Evolutionary conservation across 176 grass and related monocot species (phyloP), one percentile per base, ranked within the genome.

Genomic region (Metroxylon sagu): DNA sequence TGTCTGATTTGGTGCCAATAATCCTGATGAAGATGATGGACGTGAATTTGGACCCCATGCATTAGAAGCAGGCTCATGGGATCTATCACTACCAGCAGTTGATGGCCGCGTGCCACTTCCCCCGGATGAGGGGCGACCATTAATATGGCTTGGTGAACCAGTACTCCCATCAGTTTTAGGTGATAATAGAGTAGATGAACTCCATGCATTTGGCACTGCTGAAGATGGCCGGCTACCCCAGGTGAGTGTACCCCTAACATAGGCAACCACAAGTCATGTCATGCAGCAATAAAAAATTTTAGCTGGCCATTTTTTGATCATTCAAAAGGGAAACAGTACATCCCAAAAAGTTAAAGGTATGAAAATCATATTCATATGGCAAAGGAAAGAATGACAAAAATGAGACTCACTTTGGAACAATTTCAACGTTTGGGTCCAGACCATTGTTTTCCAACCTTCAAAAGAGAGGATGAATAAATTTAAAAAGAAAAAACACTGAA

Each of bases 391-490:
- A 71, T 43, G 35, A 50, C 28, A 72, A 16, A 52, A 68, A 69
- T 7, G 19, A 57, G 61, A 7, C 93, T 92, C 69, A 92, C 93
- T 98, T 98, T 73, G 93, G 93, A 77, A 98, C 88, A 73, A 98
- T 83, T 88, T 98, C 93, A 25, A 98, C 79, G 66, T 80, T 92
- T 53, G 87, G 88, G 39, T 98, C 93, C 66, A 98, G 58, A 54
- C 93, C 93, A 59, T 98, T 70, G 77, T 98, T 98, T 76, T 98
- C 93, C 88, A 85, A 89, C 87, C 93, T 98, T 78, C 67, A 98
- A 76, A 52, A 73, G 43, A 6, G 72, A 53, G 25, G 78, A 25
- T 53, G 49, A 62, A 79, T 81, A 54, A 84, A 48, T 69, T 64
- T 58, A 73, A 5, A 68, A 26, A 53, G 26, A 59, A 4, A 59